Percentiles rank a stretch among this genome's conserved stretches.
These are phyloP conservation scores for Pseudopyricularia cyperi DNA, from an alignment of 2,329 filamentous ascomycete species.

Conservation along the genomic window DNA sequence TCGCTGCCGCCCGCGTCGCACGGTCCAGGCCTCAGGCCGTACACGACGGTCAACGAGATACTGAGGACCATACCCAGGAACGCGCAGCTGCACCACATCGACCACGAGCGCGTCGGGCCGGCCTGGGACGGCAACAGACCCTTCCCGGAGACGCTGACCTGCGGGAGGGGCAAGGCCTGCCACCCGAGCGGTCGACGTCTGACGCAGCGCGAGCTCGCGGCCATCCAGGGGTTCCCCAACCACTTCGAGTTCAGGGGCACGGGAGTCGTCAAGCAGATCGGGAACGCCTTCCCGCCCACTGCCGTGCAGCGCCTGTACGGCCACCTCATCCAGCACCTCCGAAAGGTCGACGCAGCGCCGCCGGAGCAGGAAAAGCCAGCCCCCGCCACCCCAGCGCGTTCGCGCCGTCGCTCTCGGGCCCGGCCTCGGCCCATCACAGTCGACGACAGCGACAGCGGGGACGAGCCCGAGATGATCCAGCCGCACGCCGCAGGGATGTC, in stretches of 20 bases:
- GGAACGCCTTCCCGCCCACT: constrained; percentile 63
- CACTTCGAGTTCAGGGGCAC: constrained; percentile 41
- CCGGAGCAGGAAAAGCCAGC: no score
- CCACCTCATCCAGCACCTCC: constrained; percentile 33
- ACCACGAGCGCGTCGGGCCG: constrained; percentile 12
- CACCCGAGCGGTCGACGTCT: constrained; percentile 53
- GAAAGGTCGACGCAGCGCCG: constrained; percentile 25
- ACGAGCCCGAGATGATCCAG: no score
- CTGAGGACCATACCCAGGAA: constrained; percentile 19
- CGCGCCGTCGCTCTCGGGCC: no score
- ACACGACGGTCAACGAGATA: constrained; percentile 29
- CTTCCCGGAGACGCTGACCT: constrained; percentile 50
- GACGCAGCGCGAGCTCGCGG: constrained; percentile 55
- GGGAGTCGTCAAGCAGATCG: constrained; percentile 50
- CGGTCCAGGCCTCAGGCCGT: constrained; percentile 22
- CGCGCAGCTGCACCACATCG: constrained; percentile 24
- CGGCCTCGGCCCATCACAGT: no score
- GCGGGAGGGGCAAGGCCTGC: constrained; percentile 46
- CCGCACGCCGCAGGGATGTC: not conserved
- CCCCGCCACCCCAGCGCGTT: no score
- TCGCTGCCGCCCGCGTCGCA: constrained; percentile 52
- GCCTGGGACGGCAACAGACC: constrained; percentile 32
- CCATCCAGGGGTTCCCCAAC: constrained; percentile 55
- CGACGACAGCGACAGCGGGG: not conserved
- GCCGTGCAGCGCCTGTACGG: constrained; percentile 35